These are phyloP conservation scores for Phialophora expanda DNA, from an alignment of 2,329 filamentous ascomycete species.

Conservation along the genomic window DNA sequence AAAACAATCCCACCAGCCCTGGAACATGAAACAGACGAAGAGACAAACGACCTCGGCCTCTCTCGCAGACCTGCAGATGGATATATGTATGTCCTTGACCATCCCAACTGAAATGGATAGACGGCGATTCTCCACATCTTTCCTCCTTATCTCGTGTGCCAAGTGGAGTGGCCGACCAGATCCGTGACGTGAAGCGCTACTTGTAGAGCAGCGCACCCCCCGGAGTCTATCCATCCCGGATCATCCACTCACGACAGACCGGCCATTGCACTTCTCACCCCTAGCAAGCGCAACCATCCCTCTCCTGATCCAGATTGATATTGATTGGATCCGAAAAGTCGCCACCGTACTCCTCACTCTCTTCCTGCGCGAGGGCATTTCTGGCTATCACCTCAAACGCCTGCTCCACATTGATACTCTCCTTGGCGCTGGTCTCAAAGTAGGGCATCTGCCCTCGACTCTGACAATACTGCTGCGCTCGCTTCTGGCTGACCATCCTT, in stretches of 20 bases:
- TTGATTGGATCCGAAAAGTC: constrained; percentile 98
- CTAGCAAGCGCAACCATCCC: constrained; percentile 92
- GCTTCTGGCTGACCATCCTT: constrained; percentile 93
- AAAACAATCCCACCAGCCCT: neutral
- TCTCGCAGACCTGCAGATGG: neutral
- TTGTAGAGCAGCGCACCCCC: neutral
- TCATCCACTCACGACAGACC: neutral
- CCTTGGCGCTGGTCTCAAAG: constrained; percentile 98
- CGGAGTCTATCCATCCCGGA: neutral
- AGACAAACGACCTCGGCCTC: neutral
- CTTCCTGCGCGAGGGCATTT: constrained; percentile 93
- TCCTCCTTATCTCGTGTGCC: neutral
- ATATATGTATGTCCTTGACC: neutral
- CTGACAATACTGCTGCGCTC: constrained; percentile 96
- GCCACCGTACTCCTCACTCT: constrained; percentile 95
- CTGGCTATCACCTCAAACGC: constrained; percentile 90
- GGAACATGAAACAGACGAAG: neutral
- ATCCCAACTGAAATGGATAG: neutral
- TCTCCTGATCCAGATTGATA: constrained; percentile 92
- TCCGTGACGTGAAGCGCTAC: neutral
- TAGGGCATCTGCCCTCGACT: constrained; percentile 97
- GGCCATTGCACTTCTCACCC: constrained; percentile 1
- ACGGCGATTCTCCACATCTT: neutral
- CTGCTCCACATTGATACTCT: constrained; percentile 96
- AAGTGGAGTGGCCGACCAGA: neutral